Evolutionary conservation across 371 early-diverging fungal genomes (phyloP), one percentile per base, ranked within the genome.

Genomic region (Enteropsectra breve): DNA sequence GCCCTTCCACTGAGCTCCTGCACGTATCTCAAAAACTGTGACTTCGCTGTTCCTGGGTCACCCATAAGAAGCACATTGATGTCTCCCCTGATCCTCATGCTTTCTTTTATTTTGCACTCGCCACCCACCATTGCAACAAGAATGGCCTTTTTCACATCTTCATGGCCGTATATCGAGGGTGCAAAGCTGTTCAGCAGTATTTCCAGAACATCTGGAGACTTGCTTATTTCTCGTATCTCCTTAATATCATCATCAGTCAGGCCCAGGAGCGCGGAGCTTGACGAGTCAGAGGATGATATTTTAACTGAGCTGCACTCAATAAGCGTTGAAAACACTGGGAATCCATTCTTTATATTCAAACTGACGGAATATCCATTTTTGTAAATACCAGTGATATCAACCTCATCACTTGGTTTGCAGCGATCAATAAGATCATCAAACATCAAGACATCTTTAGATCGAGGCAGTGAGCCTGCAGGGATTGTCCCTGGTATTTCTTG

Each of bases 11-110:
- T 87, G 0, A 91, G 91, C 78, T 87, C 87, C 75, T 93, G 90
- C 28, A 94, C 86, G 68, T 91, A 94, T 75, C 95, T 94, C 54
- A 98, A 83, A 80, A 98, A 89, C 82, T 98, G 97, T 0, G 91
- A 90, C 75, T 98, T 98, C 40, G 95, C 97, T 8, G 92, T 92
- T 72, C 97, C 97, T 4, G 99, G 97, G 79, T 98, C 99, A 71
- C 99, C 99, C 63, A 98, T 80, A 75, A 98, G 83, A 34, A 97
- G 83, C 36, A 96, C 88, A 76, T 98, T 97, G 73, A 95, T 94
- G 78, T 98, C 99, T 46, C 99, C 97, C 80, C 99, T 86, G 30
- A 94, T 85, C 24, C 86, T 82, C 75, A 91, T 91, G 78, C 92
- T 91, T 40, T 86, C 87, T 29, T 64, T 69, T 40, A 64, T 63